Percentiles rank a stretch among this genome's conserved stretches.
Evolutionary conservation across 2,329 filamentous ascomycete species (phyloP).

Genomic region (Orbilia oligospora): DNA sequence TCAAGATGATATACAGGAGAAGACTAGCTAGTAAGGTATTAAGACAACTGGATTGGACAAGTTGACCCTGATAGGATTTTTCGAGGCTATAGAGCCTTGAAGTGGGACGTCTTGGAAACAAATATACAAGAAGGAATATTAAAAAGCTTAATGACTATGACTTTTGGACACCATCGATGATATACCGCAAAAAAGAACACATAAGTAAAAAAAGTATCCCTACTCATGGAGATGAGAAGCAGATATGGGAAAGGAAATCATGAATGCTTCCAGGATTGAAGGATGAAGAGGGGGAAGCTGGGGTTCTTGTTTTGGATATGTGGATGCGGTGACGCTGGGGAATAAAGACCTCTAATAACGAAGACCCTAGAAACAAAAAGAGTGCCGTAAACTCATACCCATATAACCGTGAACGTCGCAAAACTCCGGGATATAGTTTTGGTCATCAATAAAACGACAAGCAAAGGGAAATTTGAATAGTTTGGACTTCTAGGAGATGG

Average conservation of each 20-base stretch:
- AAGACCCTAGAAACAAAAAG: constrained; percentile 41
- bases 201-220: constrained; percentile 20
- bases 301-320: constrained; percentile 43
- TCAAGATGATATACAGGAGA: constrained; percentile 9
- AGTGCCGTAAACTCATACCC: constrained; percentile 53
- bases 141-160: constrained; percentile 36
- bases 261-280: constrained; percentile 10
- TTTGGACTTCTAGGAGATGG: constrained; percentile 39
- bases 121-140: constrained; percentile 32
- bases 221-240: constrained; percentile 14
- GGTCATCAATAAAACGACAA: constrained; percentile 55
- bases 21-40: constrained; percentile 22
- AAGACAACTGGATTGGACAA: neutral
- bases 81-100: neutral
- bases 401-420: constrained; percentile 60
- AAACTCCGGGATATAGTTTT: constrained; percentile 61
- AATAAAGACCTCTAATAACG: constrained; percentile 56
- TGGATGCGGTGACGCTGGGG: constrained; percentile 38
- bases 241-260: constrained; percentile 13
- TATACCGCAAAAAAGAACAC: constrained; percentile 34
- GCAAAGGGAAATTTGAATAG: constrained; percentile 26
- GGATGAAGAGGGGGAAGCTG: constrained; percentile 11
- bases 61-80: neutral
- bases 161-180: constrained; percentile 60
- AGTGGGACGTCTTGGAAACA: constrained; percentile 9